Base-by-base conservation (phyloP, 352 stramenopile species). In the Blastocystis sp. region DNA sequence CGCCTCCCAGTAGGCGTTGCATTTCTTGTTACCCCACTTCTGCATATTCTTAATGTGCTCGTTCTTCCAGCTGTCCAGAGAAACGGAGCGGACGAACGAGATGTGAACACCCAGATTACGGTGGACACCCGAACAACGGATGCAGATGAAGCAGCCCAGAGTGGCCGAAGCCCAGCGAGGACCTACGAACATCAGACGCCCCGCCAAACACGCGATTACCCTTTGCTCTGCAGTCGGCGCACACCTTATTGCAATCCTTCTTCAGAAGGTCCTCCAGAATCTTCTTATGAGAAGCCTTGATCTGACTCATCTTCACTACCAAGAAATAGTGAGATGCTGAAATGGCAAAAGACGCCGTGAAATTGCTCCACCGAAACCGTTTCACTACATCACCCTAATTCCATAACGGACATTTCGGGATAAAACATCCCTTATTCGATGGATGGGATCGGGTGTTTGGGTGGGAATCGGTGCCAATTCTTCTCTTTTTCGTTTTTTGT, bases 101-200 rank as follows among this genome's bases (percentile, higher is more conserved):
- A 98, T 89, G 89, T 97, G 94, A 61, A 96, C 93, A 79, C 95
- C 95, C 62, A 98, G 91, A 62, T 92, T 95, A 76, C 95, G 92
- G 89, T 98, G 95, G 89, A 97, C 95, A 34, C 94, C 94, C 19
- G 93, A 95, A 90, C 95, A 98, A 65, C 93, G 92, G 89, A 96
- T 96, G 91, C 95, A 98, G 88, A 98, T 94, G 90, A 97, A 97
- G 23, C 97, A 93, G 45, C 95, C 95, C 19, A 97, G 90, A 90
- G 96, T 97, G 88, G 96, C 95, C 41, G 92, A 95, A 60, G 94
- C 94, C 95, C 95, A 98, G 66, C 93, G 94, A 40, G 95, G 95
- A 41, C 92, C 89, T 88, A 87, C 71, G 41, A n/a, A 45, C 28
- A 78, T 87, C 38, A 62, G 64, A 86, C 17, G 0, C 34, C n/a